phyloP scores from a whole-genome alignment of 768 basidiomycete species.

The Lactifluus piperatus region DNA sequence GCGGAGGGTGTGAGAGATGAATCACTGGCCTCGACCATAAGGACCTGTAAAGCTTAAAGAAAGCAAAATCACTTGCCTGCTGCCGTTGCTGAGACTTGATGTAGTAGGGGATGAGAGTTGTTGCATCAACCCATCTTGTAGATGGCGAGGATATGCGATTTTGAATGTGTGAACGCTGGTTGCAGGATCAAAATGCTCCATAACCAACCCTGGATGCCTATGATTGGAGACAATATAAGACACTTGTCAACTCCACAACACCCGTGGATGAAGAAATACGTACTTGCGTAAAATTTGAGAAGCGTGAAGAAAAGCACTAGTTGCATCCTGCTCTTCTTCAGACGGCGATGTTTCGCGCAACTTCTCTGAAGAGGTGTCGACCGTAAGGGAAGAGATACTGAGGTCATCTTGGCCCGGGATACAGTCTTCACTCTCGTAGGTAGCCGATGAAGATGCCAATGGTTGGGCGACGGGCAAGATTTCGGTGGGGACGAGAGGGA shows the following conservation, averaged over 20 bases:
- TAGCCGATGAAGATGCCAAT: background rate
- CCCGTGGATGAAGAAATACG: background rate
- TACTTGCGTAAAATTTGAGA: constrained; percentile 4
- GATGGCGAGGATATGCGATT: background rate
- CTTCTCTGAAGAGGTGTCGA: background rate
- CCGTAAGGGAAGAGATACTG: background rate
- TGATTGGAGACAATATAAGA: background rate
- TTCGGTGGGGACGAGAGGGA: background rate
- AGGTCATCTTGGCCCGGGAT: background rate
- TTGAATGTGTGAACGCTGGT: constrained; percentile 14
- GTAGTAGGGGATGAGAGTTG: background rate
- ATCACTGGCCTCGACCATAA: background rate
- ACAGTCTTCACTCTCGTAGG: background rate
- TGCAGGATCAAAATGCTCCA: constrained; percentile 9
- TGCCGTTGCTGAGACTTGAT: constrained; percentile 5
- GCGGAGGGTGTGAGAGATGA: background rate
- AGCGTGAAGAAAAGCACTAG: background rate
- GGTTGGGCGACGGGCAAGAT: background rate
- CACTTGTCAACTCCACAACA: background rate
- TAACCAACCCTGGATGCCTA: constrained; percentile 11
- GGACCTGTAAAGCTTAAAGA: background rate
- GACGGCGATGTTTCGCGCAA: background rate
- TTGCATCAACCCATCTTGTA: background rate
- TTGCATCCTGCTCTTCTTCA: background rate
- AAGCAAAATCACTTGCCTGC: background rate